A percentile compares a stretch with the other conserved stretches of the same genome.
Evolutionary conservation across 164 flowering plant genomes (phyloP).

Genomic region (Vitis rotundifolia): DNA sequence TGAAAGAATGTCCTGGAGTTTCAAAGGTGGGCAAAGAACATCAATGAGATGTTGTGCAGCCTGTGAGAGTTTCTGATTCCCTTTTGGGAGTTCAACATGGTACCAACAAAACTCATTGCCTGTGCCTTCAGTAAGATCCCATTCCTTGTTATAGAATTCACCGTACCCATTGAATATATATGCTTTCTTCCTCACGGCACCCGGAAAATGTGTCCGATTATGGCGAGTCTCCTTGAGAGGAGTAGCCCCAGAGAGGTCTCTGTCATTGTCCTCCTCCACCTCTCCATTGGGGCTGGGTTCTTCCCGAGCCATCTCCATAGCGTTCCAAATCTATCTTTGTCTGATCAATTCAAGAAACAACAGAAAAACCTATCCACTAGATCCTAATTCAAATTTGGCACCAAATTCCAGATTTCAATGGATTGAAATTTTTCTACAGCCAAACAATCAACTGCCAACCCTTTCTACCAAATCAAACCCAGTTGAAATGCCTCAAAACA

Average conservation of each 20-base stretch:
- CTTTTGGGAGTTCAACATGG: conserved; percentile 92
- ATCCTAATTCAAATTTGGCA: not conserved
- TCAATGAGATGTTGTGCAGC: conserved; percentile 88
- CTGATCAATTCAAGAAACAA: conserved; percentile 1
- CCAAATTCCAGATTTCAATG: not conserved
- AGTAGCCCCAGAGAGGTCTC: conserved; percentile 22
- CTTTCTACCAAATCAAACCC: not conserved
- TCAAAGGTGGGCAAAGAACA: conserved; percentile 92
- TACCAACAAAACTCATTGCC: conserved; percentile 95
- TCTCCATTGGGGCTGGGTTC: conserved; percentile 27
- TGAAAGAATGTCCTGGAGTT: conserved; percentile 94
- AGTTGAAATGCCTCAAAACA: too few species aligned
- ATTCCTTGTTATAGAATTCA: conserved; percentile 69
- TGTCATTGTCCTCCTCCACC: conserved; percentile 37
- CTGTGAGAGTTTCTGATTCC: conserved; percentile 66
- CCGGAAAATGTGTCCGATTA: conserved; percentile 43
- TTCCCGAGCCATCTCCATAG: conserved; percentile 41
- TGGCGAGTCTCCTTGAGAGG: conserved; percentile 28
- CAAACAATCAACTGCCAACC: not conserved
- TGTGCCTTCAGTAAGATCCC: conserved; percentile 85
- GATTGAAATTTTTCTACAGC: not conserved
- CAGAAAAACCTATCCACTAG: conserved; percentile 8
- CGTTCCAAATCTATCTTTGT: not conserved
- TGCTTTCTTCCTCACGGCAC: conserved; percentile 74
- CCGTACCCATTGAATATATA: conserved; percentile 91